Base-by-base conservation (phyloP, 805 yeast genomes). In the Cyberlindnera misumaiensis region DNA sequence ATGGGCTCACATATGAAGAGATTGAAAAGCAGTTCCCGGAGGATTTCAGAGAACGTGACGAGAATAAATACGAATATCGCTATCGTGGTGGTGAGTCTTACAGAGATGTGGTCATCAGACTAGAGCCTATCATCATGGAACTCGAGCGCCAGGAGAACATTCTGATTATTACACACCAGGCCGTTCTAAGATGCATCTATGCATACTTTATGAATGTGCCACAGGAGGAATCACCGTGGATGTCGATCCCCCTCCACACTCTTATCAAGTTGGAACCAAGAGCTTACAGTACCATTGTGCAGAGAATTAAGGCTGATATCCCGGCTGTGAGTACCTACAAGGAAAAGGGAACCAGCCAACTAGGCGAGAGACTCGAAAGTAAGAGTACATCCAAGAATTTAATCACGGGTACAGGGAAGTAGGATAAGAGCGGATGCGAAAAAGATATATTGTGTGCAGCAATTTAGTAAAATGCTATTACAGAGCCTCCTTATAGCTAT, bases 131-230 rank as follows among this genome's bases (percentile, higher is more conserved):
- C 48, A 93, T 93, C 45, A 93, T 93, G 98, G 98, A 93, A 62
- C 72, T 93, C 47, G 99, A 93, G 64, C 80, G 97, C 43, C 97
- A 90, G 63, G 97, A 93, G 53, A 89, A 93, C 59, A 88, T 93
- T 36, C 70, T 93, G 57, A 90, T 93, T 43, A 93, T 93, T 31
- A 93, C 98, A 4, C 99, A 93, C 60, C 99, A 93, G 63, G 97
- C 97, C 0, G 97, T 93, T 10, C 68, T 93, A 48, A 75, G 99
- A 53, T 93, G 99, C 58, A 80, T 93, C 37, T 93, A 93, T 62
- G 97, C 98, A 7, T 93, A 93, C 62, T 93, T 89, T 58, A 93
- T 93, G 97, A 90, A 93, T 58, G 95, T 93, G 14, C 96, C 97
- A 4, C 97, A 90, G 60, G 96, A 90, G 52, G 90, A 87, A 59